These are phyloP conservation scores for Aspergillus diversus DNA, from an alignment of 495 filamentous ascomycete species.

Conservation along the genomic window DNA sequence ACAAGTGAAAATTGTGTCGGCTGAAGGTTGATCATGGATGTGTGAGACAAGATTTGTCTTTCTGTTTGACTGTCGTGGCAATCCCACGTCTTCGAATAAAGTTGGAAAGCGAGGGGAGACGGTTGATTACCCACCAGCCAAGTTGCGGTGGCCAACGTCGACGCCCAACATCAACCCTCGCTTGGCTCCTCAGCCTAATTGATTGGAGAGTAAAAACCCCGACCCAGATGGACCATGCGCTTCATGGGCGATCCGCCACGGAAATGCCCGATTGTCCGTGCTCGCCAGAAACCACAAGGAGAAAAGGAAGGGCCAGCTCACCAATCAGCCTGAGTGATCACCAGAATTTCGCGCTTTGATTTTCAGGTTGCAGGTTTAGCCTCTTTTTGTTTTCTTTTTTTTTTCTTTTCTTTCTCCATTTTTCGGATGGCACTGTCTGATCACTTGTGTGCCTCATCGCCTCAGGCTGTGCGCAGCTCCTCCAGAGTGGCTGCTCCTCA, in stretches of 20 bases:
- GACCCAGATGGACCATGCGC: constrained; percentile 27
- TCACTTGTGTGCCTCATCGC: constrained; percentile 14
- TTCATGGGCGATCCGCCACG: constrained; percentile 44
- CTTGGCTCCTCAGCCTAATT: constrained; percentile 1
- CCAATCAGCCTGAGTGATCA: constrained; percentile 21
- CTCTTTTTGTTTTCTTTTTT: constrained; percentile 6
- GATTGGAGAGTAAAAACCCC: constrained; percentile 44
- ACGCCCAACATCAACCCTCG: constrained; percentile 34
- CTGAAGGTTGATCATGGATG: neutral
- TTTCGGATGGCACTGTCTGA: neutral
- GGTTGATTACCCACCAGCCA: neutral
- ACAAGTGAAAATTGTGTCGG: constrained; percentile 1
- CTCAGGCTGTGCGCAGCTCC: constrained; percentile 14
- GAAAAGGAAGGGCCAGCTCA: constrained; percentile 19
- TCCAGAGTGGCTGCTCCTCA: constrained; percentile 2
- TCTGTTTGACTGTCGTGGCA: constrained; percentile 19
- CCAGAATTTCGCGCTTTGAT: constrained; percentile 22
- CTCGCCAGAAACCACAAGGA: constrained; percentile 15
- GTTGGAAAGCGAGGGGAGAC: constrained; percentile 10
- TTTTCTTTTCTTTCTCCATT: neutral
- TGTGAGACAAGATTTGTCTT: neutral
- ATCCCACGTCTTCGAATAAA: constrained; percentile 16
- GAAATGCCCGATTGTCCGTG: constrained; percentile 40
- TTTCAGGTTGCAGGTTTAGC: constrained; percentile 17
- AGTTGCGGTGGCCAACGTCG: constrained; percentile 24